phyloP scores from a whole-genome alignment of 352 stramenopile genomes.

The Phytopythium litorale region DNA sequence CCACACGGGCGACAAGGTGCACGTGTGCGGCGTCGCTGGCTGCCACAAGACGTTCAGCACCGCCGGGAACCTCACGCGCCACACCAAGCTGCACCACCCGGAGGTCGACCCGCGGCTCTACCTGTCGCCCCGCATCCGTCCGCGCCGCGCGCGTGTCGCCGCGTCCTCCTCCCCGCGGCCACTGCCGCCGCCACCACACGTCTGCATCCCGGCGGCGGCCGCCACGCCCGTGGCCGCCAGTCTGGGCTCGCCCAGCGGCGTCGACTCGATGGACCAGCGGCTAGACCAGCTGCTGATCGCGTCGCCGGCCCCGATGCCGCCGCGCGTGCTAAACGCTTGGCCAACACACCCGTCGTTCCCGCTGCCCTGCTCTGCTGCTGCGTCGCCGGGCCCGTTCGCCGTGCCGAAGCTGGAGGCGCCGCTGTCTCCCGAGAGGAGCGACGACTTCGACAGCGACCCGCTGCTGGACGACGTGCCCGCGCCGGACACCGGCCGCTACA shows the following conservation, averaged over 20 bases:
- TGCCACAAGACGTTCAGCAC: slow-evolving; percentile 59
- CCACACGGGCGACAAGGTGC: slow-evolving; percentile 37
- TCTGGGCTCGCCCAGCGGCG: slow-evolving; percentile 4
- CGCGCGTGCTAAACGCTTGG: background rate
- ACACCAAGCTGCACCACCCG: slow-evolving; percentile 45
- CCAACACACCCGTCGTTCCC: background rate
- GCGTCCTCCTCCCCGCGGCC: too few species aligned
- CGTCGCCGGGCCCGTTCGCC: background rate
- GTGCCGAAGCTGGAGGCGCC: slow-evolving; percentile 8
- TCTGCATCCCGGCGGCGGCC: background rate
- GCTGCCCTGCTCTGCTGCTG: background rate
- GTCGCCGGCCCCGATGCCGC: background rate
- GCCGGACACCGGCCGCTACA: slow-evolving; percentile 24
- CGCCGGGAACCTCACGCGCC: slow-evolving; percentile 49
- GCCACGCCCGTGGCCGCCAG: too few species aligned
- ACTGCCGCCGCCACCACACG: background rate
- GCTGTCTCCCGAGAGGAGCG: slow-evolving; percentile 1
- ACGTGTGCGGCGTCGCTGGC: slow-evolving; percentile 31
- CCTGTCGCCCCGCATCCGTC: slow-evolving; percentile 15
- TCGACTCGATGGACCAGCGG: slow-evolving; percentile 9
- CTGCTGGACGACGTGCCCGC: slow-evolving; percentile 11
- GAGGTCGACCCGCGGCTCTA: slow-evolving; percentile 20
- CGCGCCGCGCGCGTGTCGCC: slow-evolving; percentile 2
- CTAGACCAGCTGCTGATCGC: slow-evolving; percentile 3
- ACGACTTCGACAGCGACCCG: slow-evolving; percentile 18